Percentiles rank a stretch among this genome's conserved stretches.
Evolutionary conservation across 2,329 filamentous ascomycete genomes (phyloP).

Genomic region (Colletotrichum caudatum): DNA sequence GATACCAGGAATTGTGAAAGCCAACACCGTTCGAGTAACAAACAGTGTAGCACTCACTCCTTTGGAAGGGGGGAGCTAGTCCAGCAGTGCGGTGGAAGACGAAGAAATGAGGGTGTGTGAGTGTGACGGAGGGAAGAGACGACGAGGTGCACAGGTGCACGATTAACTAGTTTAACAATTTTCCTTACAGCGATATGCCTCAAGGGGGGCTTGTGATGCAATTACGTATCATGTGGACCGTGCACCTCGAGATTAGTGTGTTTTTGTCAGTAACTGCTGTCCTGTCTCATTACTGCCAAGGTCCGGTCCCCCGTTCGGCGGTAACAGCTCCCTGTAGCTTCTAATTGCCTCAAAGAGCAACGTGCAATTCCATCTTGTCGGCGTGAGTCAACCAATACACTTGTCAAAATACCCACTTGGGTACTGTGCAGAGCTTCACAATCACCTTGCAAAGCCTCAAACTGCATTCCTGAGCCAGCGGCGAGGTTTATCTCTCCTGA

Average conservation of each 20-base stretch:
- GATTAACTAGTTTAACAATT: neutral
- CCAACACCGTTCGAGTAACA: slow-evolving; percentile 9
- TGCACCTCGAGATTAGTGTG: slow-evolving; percentile 11
- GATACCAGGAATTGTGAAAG: slow-evolving; percentile 11
- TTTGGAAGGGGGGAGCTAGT: neutral
- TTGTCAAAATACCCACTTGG: neutral
- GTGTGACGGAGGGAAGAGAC: slow-evolving; percentile 1
- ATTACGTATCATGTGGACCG: slow-evolving; percentile 3
- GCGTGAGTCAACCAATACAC: slow-evolving; percentile 38
- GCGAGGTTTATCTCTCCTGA: neutral
- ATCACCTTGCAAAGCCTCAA: slow-evolving; percentile 8
- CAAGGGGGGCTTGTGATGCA: slow-evolving; percentile 6
- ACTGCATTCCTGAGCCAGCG: slow-evolving; percentile 17
- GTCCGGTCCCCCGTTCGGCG: neutral
- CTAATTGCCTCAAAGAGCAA: slow-evolving; percentile 31
- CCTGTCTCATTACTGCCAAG: slow-evolving; percentile 7
- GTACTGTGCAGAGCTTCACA: slow-evolving; percentile 17
- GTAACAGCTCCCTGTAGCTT: slow-evolving; percentile 21
- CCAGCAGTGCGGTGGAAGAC: slow-evolving; percentile 17
- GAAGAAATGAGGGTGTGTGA: slow-evolving; percentile 20
- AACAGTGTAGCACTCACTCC: slow-evolving; percentile 3
- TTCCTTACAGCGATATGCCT: slow-evolving; percentile 19
- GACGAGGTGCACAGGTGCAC: neutral
- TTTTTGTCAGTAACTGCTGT: slow-evolving; percentile 2
- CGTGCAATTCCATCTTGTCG: slow-evolving; percentile 24